Conservation (phyloP, 352 stramenopile species). For the Phytophthora syringae region DNA sequence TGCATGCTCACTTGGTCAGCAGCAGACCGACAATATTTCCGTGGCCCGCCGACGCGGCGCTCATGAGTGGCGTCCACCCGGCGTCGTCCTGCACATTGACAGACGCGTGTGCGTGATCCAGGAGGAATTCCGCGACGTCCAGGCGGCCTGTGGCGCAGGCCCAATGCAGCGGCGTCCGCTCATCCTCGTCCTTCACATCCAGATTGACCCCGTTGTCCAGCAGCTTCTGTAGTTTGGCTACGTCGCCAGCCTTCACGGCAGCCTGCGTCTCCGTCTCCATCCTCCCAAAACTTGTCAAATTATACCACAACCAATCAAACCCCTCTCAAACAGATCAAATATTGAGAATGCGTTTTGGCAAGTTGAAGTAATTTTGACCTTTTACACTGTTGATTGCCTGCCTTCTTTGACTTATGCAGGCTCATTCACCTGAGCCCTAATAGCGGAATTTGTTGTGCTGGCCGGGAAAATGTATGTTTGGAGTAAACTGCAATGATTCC, state of each 20-base stretch:
- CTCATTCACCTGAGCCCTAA: neutral
- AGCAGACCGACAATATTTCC: conserved; percentile 58
- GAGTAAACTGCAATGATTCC: too few species aligned
- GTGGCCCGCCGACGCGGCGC: conserved; percentile 67
- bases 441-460: neutral
- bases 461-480: too few species aligned
- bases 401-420: conserved; percentile 1
- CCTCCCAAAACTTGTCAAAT: conserved; percentile 5
- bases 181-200: conserved; percentile 71
- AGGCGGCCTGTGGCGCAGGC: conserved; percentile 49
- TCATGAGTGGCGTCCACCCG: conserved; percentile 83
- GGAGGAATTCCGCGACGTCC: conserved; percentile 69
- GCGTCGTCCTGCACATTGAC: conserved; percentile 78
- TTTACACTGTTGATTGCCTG: too few species aligned
- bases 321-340: neutral
- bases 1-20: conserved; percentile 67
- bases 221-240: conserved; percentile 41
- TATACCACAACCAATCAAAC: neutral
- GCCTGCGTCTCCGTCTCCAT: conserved; percentile 39
- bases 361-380: too few species aligned
- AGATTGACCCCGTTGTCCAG: conserved; percentile 38
- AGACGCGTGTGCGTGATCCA: conserved; percentile 37
- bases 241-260: conserved; percentile 37
- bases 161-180: conserved; percentile 80
- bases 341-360: too few species aligned